Evolutionary conservation across 441 rosid species (phyloP).

Genomic region (Gossypium lobatum): DNA sequence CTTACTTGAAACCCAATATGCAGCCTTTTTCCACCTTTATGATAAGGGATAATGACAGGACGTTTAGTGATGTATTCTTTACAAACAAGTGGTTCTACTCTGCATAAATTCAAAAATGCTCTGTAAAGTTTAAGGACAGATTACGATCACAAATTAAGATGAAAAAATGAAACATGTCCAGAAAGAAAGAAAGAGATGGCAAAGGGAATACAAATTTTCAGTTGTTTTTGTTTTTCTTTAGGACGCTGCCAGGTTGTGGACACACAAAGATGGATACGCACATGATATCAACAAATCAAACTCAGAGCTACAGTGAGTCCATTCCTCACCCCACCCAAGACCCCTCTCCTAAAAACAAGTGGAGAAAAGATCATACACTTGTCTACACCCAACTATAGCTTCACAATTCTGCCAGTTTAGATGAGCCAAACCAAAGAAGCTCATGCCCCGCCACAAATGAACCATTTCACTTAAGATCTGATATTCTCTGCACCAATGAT

Average conservation of each 20-base stretch:
- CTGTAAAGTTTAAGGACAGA: conserved; percentile 6
- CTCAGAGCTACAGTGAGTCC: neutral
- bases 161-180: neutral
- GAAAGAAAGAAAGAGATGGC: neutral
- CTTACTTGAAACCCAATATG: conserved; percentile 86
- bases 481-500: neutral
- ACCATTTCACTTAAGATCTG: neutral
- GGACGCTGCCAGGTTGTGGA: neutral
- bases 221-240: neutral
- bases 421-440: neutral
- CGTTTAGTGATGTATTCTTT: conserved; percentile 63
- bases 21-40: conserved; percentile 93
- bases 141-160: neutral
- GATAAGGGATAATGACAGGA: conserved; percentile 91
- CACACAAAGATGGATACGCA: neutral
- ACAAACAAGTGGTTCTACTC: conserved; percentile 93
- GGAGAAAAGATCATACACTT: conserved; percentile 6
- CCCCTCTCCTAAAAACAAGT: neutral
- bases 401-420: conserved; percentile 6
- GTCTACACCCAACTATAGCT: conserved; percentile 3
- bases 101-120: conserved; percentile 26
- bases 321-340: neutral
- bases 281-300: neutral
- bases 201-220: neutral
- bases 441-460: neutral